A percentile compares a stretch with the other conserved stretches of the same genome.
phyloP scores from a whole-genome alignment of 148 eudicot genomes.

The Chenopodium album region DNA sequence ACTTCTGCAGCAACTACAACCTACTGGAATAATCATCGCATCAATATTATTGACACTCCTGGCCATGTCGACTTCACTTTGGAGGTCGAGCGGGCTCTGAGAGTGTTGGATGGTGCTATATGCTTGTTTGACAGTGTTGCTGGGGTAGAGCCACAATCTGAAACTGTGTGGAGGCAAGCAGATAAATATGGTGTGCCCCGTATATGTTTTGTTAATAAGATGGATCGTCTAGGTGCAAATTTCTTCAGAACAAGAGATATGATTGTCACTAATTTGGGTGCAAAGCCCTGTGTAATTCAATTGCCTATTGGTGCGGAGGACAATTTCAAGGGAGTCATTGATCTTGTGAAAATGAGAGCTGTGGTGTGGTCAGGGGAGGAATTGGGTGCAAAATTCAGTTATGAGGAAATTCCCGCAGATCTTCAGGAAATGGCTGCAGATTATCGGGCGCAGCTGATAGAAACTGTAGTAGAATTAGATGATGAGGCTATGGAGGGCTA shows the following conservation, averaged over 20 bases:
- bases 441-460: slow-evolving; percentile 67
- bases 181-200: slow-evolving; percentile 98
- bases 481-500: slow-evolving; percentile 82
- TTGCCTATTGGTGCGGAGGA: slow-evolving; percentile 95
- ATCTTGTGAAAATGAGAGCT: slow-evolving; percentile 90
- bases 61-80: slow-evolving; percentile 99
- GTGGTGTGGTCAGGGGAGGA: slow-evolving; percentile 94
- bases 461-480: slow-evolving; percentile 74
- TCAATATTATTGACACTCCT: slow-evolving; percentile 99
- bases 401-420: slow-evolving; percentile 76
- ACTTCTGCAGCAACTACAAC: slow-evolving; percentile 99
- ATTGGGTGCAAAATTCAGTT: slow-evolving; percentile 78
- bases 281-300: slow-evolving; percentile 86
- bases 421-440: slow-evolving; percentile 72
- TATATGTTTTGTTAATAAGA: slow-evolving; percentile 93
- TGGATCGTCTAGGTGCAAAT: slow-evolving; percentile 98
- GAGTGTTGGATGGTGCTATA: slow-evolving; percentile 97
- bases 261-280: slow-evolving; percentile 93
- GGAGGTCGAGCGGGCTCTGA: slow-evolving; percentile 97
- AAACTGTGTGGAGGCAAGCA: slow-evolving; percentile 99
- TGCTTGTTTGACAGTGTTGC: slow-evolving; percentile 99
- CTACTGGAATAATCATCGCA: slow-evolving; percentile 88
- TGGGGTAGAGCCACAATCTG: slow-evolving; percentile 98
- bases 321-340: slow-evolving; percentile 70
- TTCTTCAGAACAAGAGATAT: slow-evolving; percentile 93